Percentiles rank a stretch among this genome's conserved stretches.
phyloP scores from a whole-genome alignment of 805 yeast genomes.

The Pichia cephalocereana region DNA sequence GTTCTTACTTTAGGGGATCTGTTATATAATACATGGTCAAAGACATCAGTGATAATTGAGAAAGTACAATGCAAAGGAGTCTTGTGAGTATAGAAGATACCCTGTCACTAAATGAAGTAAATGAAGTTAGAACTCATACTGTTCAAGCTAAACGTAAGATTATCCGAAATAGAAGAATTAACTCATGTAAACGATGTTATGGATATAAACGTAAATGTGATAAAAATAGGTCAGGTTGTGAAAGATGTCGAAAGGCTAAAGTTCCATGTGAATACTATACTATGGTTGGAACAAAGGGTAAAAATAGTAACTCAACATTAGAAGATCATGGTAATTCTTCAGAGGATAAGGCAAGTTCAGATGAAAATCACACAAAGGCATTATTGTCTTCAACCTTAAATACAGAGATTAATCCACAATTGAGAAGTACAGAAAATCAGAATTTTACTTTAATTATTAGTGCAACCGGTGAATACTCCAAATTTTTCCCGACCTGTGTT shows the following conservation, averaged over 20 bases:
- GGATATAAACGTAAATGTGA: constrained; percentile 15
- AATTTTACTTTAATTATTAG: constrained; percentile 14
- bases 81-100: no score
- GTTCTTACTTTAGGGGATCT: no score
- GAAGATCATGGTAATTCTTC: constrained; percentile 3
- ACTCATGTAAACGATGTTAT: constrained; percentile 16
- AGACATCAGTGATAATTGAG: no score
- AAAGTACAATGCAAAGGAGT: no score
- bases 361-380: not conserved
- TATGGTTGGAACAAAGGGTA: not conserved
- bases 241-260: constrained; percentile 9
- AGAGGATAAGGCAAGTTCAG: not conserved
- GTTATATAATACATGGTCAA: no score
- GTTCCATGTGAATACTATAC: constrained; percentile 13
- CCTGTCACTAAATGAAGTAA: no score
- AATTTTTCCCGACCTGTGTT: constrained; percentile 14
- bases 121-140: not conserved
- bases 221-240: constrained; percentile 10
- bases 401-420: constrained; percentile 12
- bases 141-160: not conserved
- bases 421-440: constrained; percentile 10
- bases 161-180: constrained; percentile 12
- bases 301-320: not conserved
- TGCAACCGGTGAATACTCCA: constrained; percentile 12
- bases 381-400: constrained; percentile 1